Evolutionary conservation across 768 basidiomycete species (phyloP).

Genomic region (Tremella mesenterica): DNA sequence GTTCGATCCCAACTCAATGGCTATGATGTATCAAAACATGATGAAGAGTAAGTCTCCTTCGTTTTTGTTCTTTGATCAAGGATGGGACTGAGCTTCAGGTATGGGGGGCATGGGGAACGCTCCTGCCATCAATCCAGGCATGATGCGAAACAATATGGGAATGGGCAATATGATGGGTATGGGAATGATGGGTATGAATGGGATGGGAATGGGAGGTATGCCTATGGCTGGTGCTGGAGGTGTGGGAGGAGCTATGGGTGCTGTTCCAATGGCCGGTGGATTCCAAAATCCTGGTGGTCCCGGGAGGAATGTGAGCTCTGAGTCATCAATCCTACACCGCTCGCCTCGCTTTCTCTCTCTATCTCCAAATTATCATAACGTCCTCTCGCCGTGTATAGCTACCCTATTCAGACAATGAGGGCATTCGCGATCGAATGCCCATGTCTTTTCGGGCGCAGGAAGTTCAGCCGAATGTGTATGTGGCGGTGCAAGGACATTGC

Average conservation of each 20-base stretch:
- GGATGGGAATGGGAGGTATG: constrained; percentile 41
- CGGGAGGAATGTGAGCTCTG: constrained; percentile 1
- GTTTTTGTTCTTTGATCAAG: constrained; percentile 44
- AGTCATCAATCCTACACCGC: background rate
- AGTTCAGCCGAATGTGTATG: background rate
- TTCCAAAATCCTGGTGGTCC: background rate
- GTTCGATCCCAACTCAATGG: constrained; percentile 88
- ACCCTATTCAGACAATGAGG: too few species aligned
- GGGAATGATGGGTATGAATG: constrained; percentile 42
- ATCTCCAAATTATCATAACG: too few species aligned
- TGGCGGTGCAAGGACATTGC: background rate
- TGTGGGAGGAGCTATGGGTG: constrained; percentile 12
- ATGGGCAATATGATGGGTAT: constrained; percentile 21
- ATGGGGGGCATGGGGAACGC: constrained; percentile 33
- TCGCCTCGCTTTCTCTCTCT: too few species aligned
- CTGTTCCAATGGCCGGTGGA: constrained; percentile 1
- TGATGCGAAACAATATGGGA: constrained; percentile 27
- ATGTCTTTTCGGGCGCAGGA: too few species aligned
- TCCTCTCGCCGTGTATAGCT: too few species aligned
- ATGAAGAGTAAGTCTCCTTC: constrained; percentile 39
- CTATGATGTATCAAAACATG: constrained; percentile 91
- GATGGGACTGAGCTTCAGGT: constrained; percentile 11
- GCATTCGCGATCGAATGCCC: too few species aligned
- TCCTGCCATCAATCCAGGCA: constrained; percentile 39
- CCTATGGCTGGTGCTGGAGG: constrained; percentile 15